Evolutionary conservation across 2,329 filamentous ascomycete species (phyloP), one percentile per base, ranked within the genome.

Genomic region (Fragosphaeria purpurea): DNA sequence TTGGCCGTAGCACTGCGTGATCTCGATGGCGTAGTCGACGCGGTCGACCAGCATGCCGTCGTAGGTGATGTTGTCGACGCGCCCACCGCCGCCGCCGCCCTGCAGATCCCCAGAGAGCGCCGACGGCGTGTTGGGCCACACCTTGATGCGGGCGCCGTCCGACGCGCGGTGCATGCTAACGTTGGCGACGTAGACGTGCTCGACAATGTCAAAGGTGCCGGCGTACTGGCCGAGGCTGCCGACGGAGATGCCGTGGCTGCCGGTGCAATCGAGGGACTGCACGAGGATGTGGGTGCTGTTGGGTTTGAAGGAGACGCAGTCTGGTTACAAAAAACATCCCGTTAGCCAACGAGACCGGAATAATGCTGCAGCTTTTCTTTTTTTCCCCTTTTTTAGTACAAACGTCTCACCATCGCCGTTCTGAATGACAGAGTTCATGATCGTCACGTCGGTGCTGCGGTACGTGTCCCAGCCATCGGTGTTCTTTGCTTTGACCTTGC

Each of bases 301-400:
- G 9, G 78, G 79, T 63, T 82, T 83, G 69, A 82, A 80, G 1
- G 75, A 77, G 41, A 83, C 75, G 54, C 80, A 83, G 60, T 83
- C 72, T 54, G 46, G 40, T 42, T 7, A 13, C 30, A 41, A 13
- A 30, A 34, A 30, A 9, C 12, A 7, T 38, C 34, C 22, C 22
- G 22, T 22, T 22, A 22, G 22, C 22, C 22, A 22, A 22, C 22
- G 22, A 22, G 22, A 22, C 22, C 22, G 22, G 22, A 22, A 22
- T 3, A 22, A 22, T 22, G 22, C 22, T 2, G 22, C 22, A 2
- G 22, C 22, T 22, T 22, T 22, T 22, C 22, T 3, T 22, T 22
- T 22, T 3, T 3, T 3, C 22, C 22, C 22, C 22, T 22, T 2
- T 22, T 22, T 22, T 22, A 22, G 22, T 22, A 22, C 22, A 22